Conservation (phyloP, 352 stramenopile genomes). For the Globisporangium polare region DNA sequence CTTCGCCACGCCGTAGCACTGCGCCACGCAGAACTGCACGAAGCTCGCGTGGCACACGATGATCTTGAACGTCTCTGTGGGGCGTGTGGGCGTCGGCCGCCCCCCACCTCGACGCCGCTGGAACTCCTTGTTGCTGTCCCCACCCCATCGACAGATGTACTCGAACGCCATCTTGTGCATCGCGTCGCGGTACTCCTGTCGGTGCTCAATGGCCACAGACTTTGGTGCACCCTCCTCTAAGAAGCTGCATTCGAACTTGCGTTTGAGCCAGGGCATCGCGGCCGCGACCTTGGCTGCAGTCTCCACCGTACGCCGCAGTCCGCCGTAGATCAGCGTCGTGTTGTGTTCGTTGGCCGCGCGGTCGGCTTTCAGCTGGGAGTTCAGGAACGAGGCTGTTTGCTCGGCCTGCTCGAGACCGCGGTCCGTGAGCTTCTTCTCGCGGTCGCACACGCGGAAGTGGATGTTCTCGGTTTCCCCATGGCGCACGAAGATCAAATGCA, state of each 20-base stretch:
- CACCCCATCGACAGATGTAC: constrained; percentile 56
- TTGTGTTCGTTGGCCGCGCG: constrained; percentile 23
- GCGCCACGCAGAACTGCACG: constrained; percentile 68
- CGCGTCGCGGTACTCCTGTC: constrained; percentile 67
- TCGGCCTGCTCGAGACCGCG: constrained; percentile 54
- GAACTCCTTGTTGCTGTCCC: constrained; percentile 19
- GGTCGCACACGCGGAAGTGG: constrained; percentile 72
- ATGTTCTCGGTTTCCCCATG: constrained; percentile 82
- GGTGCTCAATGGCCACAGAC: constrained; percentile 41
- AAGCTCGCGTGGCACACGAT: constrained; percentile 78
- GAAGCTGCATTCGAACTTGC: constrained; percentile 65
- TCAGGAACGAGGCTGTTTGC: constrained; percentile 45
- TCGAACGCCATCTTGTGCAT: constrained; percentile 80
- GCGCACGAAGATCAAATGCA: constrained; percentile 67
- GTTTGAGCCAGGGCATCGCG: constrained; percentile 63
- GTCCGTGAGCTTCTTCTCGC: constrained; percentile 67
- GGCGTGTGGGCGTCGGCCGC: constrained; percentile 9
- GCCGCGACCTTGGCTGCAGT: constrained; percentile 52
- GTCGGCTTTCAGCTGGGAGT: constrained; percentile 35
- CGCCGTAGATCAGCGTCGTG: constrained; percentile 66
- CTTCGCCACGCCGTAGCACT: constrained; percentile 59
- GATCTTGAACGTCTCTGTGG: constrained; percentile 61
- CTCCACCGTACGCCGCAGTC: constrained; percentile 61
- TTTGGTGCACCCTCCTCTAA: constrained; percentile 68
- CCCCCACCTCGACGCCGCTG: constrained; percentile 9